These are phyloP conservation scores for Aspergillus bridgeri DNA, from an alignment of 495 filamentous ascomycete species.

Conservation along the genomic window DNA sequence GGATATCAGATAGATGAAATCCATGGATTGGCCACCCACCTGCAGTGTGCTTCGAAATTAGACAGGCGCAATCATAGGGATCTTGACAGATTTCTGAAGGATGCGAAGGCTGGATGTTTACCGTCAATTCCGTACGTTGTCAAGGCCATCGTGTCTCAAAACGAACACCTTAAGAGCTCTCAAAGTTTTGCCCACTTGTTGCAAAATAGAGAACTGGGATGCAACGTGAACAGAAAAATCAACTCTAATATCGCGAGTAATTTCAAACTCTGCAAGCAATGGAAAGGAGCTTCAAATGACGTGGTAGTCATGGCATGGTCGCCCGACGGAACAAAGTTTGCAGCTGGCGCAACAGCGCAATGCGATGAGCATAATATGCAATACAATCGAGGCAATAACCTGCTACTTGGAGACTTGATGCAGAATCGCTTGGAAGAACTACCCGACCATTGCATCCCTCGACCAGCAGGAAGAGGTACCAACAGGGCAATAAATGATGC, in stretches of 20 bases:
- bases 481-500: slow-evolving; percentile 60
- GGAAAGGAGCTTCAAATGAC: slow-evolving; percentile 54
- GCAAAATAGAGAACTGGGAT: not conserved
- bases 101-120: slow-evolving; percentile 16
- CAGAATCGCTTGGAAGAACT: slow-evolving; percentile 57
- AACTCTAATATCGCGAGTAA: slow-evolving; percentile 17
- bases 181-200: slow-evolving; percentile 17
- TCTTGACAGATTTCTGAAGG: slow-evolving; percentile 16
- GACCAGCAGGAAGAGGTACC: slow-evolving; percentile 46
- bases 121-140: slow-evolving; percentile 12
- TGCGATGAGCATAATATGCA: slow-evolving; percentile 74
- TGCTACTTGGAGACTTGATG: slow-evolving; percentile 65
- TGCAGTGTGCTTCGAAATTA: slow-evolving; percentile 9
- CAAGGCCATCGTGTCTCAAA: not conserved
- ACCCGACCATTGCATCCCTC: slow-evolving; percentile 63
- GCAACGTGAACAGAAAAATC: slow-evolving; percentile 27
- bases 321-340: slow-evolving; percentile 46
- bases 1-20: not conserved
- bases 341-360: slow-evolving; percentile 66
- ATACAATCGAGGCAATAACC: slow-evolving; percentile 78
- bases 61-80: slow-evolving; percentile 10
- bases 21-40: slow-evolving; percentile 1
- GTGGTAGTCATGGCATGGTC: slow-evolving; percentile 48
- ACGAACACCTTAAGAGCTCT: not conserved
- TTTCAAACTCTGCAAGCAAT: slow-evolving; percentile 36